Evolutionary conservation across 2,329 filamentous ascomycete genomes (phyloP).

Genomic region (Chrysoporthe puriensis): DNA sequence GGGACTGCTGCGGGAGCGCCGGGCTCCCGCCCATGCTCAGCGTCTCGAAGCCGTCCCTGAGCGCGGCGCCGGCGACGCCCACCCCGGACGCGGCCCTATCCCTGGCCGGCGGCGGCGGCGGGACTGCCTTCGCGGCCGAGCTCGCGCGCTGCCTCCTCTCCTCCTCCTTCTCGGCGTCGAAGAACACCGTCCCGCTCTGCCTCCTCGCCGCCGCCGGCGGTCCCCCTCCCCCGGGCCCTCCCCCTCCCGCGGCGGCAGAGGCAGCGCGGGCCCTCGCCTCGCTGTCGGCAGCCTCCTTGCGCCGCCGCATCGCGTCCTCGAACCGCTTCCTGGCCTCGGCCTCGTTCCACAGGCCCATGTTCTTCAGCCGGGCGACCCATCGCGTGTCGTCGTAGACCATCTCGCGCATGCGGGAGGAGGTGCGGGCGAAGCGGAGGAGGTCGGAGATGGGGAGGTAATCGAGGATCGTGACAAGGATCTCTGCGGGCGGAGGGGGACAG

Average conservation of each 20-base stretch:
- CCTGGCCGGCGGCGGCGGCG: constrained; percentile 12
- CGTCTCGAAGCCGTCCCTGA: constrained; percentile 77
- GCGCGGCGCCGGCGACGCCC: constrained; percentile 32
- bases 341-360: constrained; percentile 93
- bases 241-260: constrained; percentile 30
- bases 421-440: constrained; percentile 81
- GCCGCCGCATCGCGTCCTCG: constrained; percentile 69
- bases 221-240: constrained; percentile 17
- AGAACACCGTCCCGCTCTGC: constrained; percentile 18
- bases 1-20: constrained; percentile 28
- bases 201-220: constrained; percentile 29
- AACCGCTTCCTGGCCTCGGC: constrained; percentile 78
- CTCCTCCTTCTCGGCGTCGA: constrained; percentile 59
- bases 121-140: neutral
- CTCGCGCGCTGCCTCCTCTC: constrained; percentile 25
- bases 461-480: constrained; percentile 85
- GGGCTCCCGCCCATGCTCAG: constrained; percentile 56
- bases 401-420: constrained; percentile 85
- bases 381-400: constrained; percentile 99
- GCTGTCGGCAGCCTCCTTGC: constrained; percentile 57
- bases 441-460: constrained; percentile 87
- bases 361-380: constrained; percentile 85
- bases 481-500: constrained; percentile 47
- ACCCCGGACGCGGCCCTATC: constrained; percentile 39
- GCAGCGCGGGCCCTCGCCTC: constrained; percentile 52